Evolutionary conservation across 129 eudicot species (phyloP).

Genomic region (Centella asiatica): DNA sequence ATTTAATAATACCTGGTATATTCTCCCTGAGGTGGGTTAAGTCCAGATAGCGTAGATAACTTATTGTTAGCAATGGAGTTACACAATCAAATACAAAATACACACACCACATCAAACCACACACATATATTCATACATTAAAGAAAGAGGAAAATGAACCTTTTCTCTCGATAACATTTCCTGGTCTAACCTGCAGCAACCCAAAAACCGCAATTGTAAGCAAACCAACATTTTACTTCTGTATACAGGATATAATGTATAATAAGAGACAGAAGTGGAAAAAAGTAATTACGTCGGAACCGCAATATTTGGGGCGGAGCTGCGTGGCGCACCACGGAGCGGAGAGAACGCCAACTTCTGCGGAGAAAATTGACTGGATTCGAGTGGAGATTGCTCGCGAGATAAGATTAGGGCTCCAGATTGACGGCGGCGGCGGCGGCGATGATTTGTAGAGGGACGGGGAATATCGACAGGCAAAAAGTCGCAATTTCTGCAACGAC

Average conservation of each 20-base stretch:
- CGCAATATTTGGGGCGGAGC: slow-evolving; percentile 70
- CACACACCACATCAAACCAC: too few species aligned
- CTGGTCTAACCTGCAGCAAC: slow-evolving; percentile 69
- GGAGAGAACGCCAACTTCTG: slow-evolving; percentile 22
- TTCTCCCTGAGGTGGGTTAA: slow-evolving; percentile 46
- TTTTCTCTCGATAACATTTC: slow-evolving; percentile 81
- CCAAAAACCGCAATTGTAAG: neutral
- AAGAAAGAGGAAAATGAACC: slow-evolving; percentile 30
- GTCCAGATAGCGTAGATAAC: slow-evolving; percentile 17
- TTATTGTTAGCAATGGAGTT: neutral
- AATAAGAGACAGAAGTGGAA: neutral
- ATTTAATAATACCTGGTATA: slow-evolving; percentile 54
- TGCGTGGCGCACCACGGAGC: slow-evolving; percentile 65
- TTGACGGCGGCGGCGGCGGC: too few species aligned
- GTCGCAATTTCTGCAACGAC: too few species aligned
- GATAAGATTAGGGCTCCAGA: too few species aligned
- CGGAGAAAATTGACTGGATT: too few species aligned
- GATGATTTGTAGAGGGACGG: too few species aligned
- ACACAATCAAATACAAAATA: neutral
- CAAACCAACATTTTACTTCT: neutral
- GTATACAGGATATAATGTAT: neutral
- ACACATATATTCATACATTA: neutral
- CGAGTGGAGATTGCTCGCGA: too few species aligned
- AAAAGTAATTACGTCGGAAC: slow-evolving; percentile 49
- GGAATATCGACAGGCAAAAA: too few species aligned